phyloP scores from a whole-genome alignment of 306 rosid species.

The Sophora flavescens region DNA sequence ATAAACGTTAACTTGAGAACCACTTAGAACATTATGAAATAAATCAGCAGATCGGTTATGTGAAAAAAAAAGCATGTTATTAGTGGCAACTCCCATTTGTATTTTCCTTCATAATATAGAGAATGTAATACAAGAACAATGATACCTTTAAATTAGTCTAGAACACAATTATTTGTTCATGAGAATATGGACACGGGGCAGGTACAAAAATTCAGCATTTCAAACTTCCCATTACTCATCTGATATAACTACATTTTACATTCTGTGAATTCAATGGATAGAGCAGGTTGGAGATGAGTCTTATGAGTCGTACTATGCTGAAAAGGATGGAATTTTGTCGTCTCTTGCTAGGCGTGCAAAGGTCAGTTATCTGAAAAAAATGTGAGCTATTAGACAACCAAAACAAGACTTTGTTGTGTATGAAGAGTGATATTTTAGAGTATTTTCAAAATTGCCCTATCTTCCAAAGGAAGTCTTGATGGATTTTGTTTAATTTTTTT shows the following conservation, averaged over 20 bases:
- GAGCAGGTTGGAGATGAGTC: constrained; percentile 91
- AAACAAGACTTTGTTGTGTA: not conserved
- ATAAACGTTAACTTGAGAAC: not conserved
- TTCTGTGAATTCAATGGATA: constrained; percentile 23
- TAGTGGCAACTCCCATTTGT: too few relatives aligned
- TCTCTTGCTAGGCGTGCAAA: not conserved
- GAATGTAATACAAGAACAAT: not conserved
- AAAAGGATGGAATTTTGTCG: constrained; percentile 76
- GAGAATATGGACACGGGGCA: not conserved
- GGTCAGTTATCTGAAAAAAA: too few relatives aligned
- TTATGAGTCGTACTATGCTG: constrained; percentile 68
- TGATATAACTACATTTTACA: constrained; percentile 16
- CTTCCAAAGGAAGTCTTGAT: not conserved
- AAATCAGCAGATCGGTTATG: not conserved
- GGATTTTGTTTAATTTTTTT: not conserved
- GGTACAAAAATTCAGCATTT: not conserved
- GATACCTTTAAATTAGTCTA: not conserved
- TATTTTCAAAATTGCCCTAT: not conserved
- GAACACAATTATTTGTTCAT: not conserved
- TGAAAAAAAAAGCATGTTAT: not conserved
- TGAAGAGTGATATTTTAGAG: constrained; percentile 21
- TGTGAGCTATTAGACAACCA: too few relatives aligned
- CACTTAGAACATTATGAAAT: not conserved
- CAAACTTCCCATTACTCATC: constrained; percentile 1
- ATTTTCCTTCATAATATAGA: not conserved